These are phyloP conservation scores for Pythium volutum DNA, from an alignment of 352 stramenopile species.

Conservation along the genomic window DNA sequence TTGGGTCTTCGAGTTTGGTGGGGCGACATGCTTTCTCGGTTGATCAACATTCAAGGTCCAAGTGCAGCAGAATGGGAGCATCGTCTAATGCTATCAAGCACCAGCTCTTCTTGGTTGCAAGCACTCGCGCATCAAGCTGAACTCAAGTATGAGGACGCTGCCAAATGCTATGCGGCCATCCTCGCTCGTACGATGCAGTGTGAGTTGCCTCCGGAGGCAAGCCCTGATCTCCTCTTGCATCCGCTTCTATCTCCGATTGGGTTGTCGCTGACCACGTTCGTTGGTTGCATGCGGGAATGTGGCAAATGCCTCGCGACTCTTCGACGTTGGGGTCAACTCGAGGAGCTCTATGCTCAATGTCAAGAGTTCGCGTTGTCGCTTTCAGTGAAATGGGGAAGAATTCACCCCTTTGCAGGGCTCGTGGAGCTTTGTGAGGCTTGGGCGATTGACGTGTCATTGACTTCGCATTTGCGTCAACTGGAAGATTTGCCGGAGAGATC, in stretches of 20 bases:
- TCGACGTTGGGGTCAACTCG: constrained; percentile 8
- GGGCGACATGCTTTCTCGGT: constrained; percentile 4
- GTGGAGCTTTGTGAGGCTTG: constrained; percentile 15
- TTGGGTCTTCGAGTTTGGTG: constrained; percentile 19
- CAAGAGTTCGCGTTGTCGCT: constrained; percentile 6
- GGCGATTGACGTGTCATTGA: constrained; percentile 8
- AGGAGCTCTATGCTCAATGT: constrained; percentile 8
- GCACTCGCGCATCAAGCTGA: constrained; percentile 20
- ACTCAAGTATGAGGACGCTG: constrained; percentile 23
- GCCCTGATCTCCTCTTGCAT: constrained; percentile 9
- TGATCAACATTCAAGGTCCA: background rate
- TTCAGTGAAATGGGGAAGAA: background rate
- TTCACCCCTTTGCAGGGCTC: background rate
- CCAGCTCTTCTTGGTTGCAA: constrained; percentile 11
- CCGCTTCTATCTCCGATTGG: constrained; percentile 12
- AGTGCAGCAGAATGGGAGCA: constrained; percentile 9
- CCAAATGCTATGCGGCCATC: constrained; percentile 9
- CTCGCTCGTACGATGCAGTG: constrained; percentile 8
- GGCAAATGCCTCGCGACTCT: constrained; percentile 15
- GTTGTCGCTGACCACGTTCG: constrained; percentile 10
- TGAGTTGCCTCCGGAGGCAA: background rate
- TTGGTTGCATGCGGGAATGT: constrained; percentile 16
- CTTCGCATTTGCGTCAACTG: background rate
- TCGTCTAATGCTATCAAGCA: background rate
- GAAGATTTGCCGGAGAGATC: background rate